Conservation (phyloP, 805 yeast species). For the Vanderwaltozyma yarrowii region DNA sequence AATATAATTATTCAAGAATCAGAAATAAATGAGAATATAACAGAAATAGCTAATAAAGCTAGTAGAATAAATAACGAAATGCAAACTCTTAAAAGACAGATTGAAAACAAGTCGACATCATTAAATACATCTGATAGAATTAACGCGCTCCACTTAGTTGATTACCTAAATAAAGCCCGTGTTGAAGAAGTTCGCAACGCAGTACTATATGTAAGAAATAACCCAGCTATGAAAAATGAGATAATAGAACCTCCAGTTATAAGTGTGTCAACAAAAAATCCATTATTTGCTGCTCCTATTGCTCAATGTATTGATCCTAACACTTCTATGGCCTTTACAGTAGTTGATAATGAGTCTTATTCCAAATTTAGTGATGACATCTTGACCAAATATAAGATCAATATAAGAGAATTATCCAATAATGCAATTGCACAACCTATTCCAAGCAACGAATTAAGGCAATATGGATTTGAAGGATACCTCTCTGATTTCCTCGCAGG, state of each 20-base stretch:
- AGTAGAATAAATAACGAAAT: slow-evolving; percentile 33
- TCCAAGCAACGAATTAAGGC: slow-evolving; percentile 30
- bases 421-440: slow-evolving; percentile 14
- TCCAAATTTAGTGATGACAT: slow-evolving; percentile 34
- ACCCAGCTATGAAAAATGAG: slow-evolving; percentile 30
- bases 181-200: slow-evolving; percentile 25
- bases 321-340: slow-evolving; percentile 55
- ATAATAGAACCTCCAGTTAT: slow-evolving; percentile 71
- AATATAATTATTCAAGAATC: slow-evolving; percentile 14
- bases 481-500: slow-evolving; percentile 63
- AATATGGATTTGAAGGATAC: slow-evolving; percentile 72
- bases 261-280: slow-evolving; percentile 45
- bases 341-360: slow-evolving; percentile 43
- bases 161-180: slow-evolving; percentile 13
- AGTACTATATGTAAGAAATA: slow-evolving; percentile 26
- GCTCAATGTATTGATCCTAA: slow-evolving; percentile 46
- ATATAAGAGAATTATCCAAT: slow-evolving; percentile 41
- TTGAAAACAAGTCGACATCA: slow-evolving; percentile 29
- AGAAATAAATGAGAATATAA: slow-evolving; percentile 10
- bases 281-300: slow-evolving; percentile 41
- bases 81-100: slow-evolving; percentile 27
- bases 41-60: slow-evolving; percentile 23
- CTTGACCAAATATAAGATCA: slow-evolving; percentile 38
- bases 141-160: slow-evolving; percentile 32
- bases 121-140: slow-evolving; percentile 43